These are phyloP conservation scores for Pluteus cervinus DNA, from an alignment of 768 basidiomycete genomes.

Conservation along the genomic window DNA sequence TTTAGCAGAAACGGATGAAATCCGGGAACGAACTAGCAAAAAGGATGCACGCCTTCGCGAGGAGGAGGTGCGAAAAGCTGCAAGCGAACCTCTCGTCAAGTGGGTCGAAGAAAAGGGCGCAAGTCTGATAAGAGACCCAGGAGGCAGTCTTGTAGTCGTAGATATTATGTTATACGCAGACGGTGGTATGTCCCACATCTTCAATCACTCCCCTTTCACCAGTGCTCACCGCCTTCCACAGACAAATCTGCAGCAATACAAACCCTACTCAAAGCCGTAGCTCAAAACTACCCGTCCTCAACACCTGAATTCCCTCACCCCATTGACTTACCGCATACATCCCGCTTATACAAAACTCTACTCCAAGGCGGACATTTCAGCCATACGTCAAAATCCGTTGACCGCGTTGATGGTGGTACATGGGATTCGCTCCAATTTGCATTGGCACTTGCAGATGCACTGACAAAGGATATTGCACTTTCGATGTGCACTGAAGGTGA, in stretches of 20 bases:
- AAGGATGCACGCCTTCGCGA: conserved; percentile 60
- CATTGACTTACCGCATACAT: conserved; percentile 78
- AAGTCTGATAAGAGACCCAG: conserved; percentile 64
- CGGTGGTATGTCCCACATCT: conserved; percentile 52
- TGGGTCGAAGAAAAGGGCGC: conserved; percentile 63
- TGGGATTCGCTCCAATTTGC: conserved; percentile 65
- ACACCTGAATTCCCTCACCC: conserved; percentile 40
- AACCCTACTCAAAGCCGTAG: conserved; percentile 31
- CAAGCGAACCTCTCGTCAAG: conserved; percentile 67
- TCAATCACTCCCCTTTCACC: neutral
- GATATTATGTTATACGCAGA: conserved; percentile 85
- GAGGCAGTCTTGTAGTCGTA: conserved; percentile 68
- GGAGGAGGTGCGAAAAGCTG: conserved; percentile 66
- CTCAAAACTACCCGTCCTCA: conserved; percentile 2
- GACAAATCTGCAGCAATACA: conserved; percentile 65
- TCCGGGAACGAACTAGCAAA: conserved; percentile 75
- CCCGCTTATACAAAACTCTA: conserved; percentile 82
- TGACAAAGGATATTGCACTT: conserved; percentile 45
- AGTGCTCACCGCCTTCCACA: conserved; percentile 21
- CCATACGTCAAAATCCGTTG: conserved; percentile 49
- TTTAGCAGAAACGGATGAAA: conserved; percentile 68
- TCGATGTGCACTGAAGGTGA: conserved; percentile 51
- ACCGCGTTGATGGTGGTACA: conserved; percentile 28
- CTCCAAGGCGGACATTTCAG: conserved; percentile 90
- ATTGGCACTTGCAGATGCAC: conserved; percentile 42